phyloP scores from a whole-genome alignment of 768 basidiomycete species.

The Phaffia australis region DNA sequence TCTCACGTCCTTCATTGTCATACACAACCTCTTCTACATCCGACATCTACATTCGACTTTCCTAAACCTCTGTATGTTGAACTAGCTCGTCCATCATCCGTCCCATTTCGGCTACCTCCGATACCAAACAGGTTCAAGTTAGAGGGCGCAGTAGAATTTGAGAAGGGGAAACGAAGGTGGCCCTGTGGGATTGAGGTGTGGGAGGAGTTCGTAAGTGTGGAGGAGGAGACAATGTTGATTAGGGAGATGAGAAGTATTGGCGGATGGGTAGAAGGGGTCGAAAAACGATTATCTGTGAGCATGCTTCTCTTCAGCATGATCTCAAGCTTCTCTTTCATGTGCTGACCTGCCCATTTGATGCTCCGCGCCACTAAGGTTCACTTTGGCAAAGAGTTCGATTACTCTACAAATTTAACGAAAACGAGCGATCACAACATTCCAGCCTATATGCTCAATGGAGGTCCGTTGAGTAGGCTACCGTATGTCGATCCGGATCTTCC shows the following conservation, averaged over 20 bases:
- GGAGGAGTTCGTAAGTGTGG: constrained; percentile 14
- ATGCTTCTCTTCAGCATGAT: background rate
- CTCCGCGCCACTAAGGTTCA: background rate
- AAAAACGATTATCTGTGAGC: constrained; percentile 18
- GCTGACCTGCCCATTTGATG: background rate
- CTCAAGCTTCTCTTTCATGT: background rate
- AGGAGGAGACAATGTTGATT: constrained; percentile 20
- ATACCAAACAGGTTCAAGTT: background rate
- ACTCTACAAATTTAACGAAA: constrained; percentile 11
- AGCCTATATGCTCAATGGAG: background rate
- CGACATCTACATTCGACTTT: background rate
- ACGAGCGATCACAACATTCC: constrained; percentile 5
- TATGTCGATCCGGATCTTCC: constrained; percentile 12
- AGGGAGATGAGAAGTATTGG: constrained; percentile 17
- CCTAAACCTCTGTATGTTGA: constrained; percentile 23
- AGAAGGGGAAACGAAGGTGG: constrained; percentile 6
- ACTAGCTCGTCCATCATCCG: constrained; percentile 14
- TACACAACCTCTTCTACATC: background rate
- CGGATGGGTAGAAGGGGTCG: constrained; percentile 13
- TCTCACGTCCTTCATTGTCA: background rate
- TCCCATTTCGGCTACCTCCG: constrained; percentile 6
- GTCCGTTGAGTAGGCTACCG: constrained; percentile 4
- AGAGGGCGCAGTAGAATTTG: constrained; percentile 20
- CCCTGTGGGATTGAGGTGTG: constrained; percentile 24
- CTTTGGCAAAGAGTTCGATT: background rate